Evolutionary conservation across 2,329 filamentous ascomycete genomes (phyloP), one percentile per base, ranked within the genome.

Genomic region (Gaeumannomyces sp.): DNA sequence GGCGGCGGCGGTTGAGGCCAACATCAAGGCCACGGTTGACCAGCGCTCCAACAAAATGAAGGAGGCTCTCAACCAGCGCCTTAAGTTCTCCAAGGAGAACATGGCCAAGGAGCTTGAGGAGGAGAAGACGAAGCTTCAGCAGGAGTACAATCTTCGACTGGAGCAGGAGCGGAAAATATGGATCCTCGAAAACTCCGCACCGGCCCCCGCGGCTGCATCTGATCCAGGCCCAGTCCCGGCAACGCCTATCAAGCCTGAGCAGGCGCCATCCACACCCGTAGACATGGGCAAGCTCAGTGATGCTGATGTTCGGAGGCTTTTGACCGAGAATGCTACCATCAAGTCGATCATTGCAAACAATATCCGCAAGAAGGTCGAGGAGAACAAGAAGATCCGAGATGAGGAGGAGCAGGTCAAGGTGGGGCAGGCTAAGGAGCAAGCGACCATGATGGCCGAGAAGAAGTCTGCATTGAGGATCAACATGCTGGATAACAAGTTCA

Each of bases 381-480:
- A 93, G 71, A 82, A 84, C n/a, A 81, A 84, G 66, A 88, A 84
- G 72, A 73, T 86, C 35, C 83, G 82, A 68, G 78, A 82, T 1
- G 85, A 87, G 69, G 74, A 78, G 5, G 82, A 86, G 69, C 76
- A 77, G 33, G 70, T 74, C 5, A 87, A 85, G 75, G 76, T 85
- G 28, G 70, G 72, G 16, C 79, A 81, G 62, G 85, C 83, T 14
- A 79, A 81, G 64, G 84, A 88, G 67, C 83, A 89, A 74, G 89
- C 88, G 3, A 85, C 89, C 63, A 83, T 89, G 67, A 84, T 95
- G 78, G 87, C 88, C 59, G 85, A 88, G 50, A 93, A 93, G 79
- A 92, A 91, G 74, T 85, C 85, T 64, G 85, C 85, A 2, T 79
- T 91, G 61, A 90, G 90, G 68, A 82, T 94, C 68, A 94, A 92